These are phyloP conservation scores for Pichia sp. DNA, from an alignment of 1,139 yeast species.

Conservation along the genomic window DNA sequence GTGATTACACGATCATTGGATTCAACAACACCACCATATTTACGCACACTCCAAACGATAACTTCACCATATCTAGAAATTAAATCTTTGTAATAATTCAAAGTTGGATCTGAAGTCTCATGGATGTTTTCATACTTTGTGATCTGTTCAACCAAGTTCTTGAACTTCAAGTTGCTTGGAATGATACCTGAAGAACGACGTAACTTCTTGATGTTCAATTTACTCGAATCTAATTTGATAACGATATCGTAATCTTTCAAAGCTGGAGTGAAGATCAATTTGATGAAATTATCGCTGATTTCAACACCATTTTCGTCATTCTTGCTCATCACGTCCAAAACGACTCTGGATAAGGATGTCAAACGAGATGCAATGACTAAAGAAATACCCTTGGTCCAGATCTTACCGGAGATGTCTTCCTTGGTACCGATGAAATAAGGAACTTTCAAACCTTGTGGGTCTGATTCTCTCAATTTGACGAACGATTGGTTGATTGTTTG, in stretches of 20 bases:
- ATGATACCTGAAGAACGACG: conserved; percentile 50
- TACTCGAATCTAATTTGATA: conserved; percentile 47
- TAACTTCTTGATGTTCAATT: conserved; percentile 35
- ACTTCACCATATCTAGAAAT: conserved; percentile 51
- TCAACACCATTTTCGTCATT: conserved; percentile 10
- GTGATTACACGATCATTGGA: conserved; percentile 59
- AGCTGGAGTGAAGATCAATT: conserved; percentile 73
- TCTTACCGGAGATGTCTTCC: conserved; percentile 78
- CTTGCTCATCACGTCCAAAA: conserved; percentile 47
- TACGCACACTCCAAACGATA: conserved; percentile 59
- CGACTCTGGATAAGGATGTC: conserved; percentile 84
- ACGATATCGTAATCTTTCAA: conserved; percentile 81
- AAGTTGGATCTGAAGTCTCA: conserved; percentile 50
- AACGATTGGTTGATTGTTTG: conserved; percentile 66
- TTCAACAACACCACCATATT: conserved; percentile 43
- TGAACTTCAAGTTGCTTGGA: conserved; percentile 50
- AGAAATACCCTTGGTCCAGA: conserved; percentile 68
- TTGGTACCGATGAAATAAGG: conserved; percentile 83
- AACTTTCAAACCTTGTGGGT: conserved; percentile 77
- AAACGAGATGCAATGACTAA: conserved; percentile 83
- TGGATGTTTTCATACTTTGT: conserved; percentile 44
- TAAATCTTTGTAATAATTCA: conserved; percentile 53
- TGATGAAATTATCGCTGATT: conserved; percentile 43
- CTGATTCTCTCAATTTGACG: conserved; percentile 62
- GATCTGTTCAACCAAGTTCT: conserved; percentile 53